These are phyloP conservation scores for Capronia epimyces DNA, from an alignment of 2,329 filamentous ascomycete genomes.

Conservation along the genomic window DNA sequence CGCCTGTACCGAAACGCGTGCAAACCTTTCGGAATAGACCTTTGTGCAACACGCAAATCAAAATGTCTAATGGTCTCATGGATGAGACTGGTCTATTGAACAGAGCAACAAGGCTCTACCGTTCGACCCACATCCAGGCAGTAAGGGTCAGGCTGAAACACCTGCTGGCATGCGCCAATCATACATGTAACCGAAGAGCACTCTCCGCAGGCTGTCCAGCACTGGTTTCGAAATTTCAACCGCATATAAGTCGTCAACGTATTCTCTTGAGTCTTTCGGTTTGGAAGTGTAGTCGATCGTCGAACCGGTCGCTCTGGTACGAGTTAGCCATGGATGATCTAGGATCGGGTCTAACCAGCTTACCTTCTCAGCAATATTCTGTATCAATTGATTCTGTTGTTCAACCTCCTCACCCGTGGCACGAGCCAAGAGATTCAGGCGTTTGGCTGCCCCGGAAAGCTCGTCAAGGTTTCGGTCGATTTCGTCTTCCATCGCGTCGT, in stretches of 20 bases:
- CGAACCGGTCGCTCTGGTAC: constrained; percentile 29
- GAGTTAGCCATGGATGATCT: constrained; percentile 9
- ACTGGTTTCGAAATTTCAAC: not conserved
- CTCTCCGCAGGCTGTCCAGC: not conserved
- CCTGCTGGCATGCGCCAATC: not conserved
- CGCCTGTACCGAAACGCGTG: not conserved
- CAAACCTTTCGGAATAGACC: constrained; percentile 3
- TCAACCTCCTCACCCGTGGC: constrained; percentile 72
- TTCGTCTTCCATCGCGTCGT: constrained; percentile 64
- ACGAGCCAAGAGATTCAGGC: constrained; percentile 66
- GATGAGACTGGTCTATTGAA: constrained; percentile 17
- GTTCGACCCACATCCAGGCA: not conserved
- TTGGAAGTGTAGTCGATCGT: constrained; percentile 28
- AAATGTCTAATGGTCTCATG: constrained; percentile 7
- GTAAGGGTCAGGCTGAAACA: constrained; percentile 4
- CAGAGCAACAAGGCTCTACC: constrained; percentile 16
- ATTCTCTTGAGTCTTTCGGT: constrained; percentile 29
- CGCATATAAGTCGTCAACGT: constrained; percentile 7
- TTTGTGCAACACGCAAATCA: constrained; percentile 5
- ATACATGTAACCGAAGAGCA: no score
- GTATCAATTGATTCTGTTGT: constrained; percentile 70
- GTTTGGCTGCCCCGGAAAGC: constrained; percentile 57
- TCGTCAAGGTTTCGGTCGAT: constrained; percentile 62
- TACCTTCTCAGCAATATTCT: constrained; percentile 73
- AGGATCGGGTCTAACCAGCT: not conserved